Evolutionary conservation across 495 filamentous ascomycete genomes (phyloP).

Genomic region (Patellaria atrata): DNA sequence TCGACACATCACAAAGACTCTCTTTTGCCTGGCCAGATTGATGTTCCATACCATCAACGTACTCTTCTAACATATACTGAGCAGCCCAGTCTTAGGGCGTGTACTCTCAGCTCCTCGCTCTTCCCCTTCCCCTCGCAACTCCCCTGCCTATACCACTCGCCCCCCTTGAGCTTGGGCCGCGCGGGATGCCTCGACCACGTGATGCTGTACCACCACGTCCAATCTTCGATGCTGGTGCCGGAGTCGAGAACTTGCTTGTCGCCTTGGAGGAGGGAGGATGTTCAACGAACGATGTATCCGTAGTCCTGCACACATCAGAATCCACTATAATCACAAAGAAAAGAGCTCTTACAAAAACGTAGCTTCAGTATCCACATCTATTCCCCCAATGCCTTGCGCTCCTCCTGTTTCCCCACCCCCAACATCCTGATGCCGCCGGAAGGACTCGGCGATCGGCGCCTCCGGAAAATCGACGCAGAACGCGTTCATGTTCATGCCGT

Average conservation of each 20-base stretch:
- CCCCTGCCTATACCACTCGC: constrained; percentile 25
- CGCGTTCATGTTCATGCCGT: constrained; percentile 96
- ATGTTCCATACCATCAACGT: too few relatives aligned
- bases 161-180: constrained; percentile 27
- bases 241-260: constrained; percentile 48
- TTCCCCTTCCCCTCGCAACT: constrained; percentile 23
- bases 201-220: constrained; percentile 14
- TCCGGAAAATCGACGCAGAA: constrained; percentile 98
- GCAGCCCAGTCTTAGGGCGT: background rate
- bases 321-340: constrained; percentile 17
- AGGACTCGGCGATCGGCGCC: constrained; percentile 58
- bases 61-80: background rate
- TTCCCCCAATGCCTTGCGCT: background rate
- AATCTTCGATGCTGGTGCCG: constrained; percentile 24
- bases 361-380: constrained; percentile 47
- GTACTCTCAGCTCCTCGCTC: background rate
- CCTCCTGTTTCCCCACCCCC: background rate
- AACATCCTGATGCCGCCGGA: constrained; percentile 38
- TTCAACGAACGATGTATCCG: constrained; percentile 86
- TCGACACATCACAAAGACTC: too few relatives aligned
- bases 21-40: background rate
- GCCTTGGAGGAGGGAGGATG: constrained; percentile 64
- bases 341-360: constrained; percentile 64
- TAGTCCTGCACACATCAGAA: constrained; percentile 46
- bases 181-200: constrained; percentile 11